phyloP scores from a whole-genome alignment of 208 protist species.

The Leishmania major region DNA sequence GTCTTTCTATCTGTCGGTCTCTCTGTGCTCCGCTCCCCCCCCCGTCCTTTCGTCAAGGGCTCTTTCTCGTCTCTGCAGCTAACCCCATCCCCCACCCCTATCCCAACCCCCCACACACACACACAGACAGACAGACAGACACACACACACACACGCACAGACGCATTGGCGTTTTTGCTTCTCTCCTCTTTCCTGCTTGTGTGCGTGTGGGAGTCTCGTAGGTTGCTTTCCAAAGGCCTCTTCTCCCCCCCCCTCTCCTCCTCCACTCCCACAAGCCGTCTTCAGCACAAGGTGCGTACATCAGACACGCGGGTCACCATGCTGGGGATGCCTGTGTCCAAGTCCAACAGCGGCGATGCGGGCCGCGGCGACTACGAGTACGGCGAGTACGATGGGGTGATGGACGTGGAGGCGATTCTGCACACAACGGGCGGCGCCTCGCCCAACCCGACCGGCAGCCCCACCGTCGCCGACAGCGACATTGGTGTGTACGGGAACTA shows the following conservation, averaged over 20 bases:
- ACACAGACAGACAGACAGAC: too few species aligned
- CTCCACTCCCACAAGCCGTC: not conserved
- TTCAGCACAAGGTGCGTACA: not conserved
- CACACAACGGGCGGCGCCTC: conserved; percentile 2
- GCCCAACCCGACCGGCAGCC: not conserved
- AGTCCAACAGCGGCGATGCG: conserved; percentile 1
- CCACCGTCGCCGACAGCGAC: not conserved
- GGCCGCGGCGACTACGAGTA: conserved; percentile 17
- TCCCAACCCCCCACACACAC: too few species aligned
- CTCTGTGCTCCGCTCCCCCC: not conserved
- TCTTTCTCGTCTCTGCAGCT: too few species aligned
- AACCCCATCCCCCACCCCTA: too few species aligned
- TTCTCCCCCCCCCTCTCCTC: not conserved
- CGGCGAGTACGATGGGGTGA: conserved; percentile 31
- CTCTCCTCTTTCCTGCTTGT: not conserved
- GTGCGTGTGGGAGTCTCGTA: not conserved
- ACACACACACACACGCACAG: too few species aligned
- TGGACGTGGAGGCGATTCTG: conserved; percentile 26
- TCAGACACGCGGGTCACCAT: not conserved
- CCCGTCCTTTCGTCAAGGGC: too few species aligned
- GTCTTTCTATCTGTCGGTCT: not conserved
- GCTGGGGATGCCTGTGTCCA: conserved; percentile 1
- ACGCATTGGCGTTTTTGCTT: too few species aligned
- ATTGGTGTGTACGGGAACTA: conserved; percentile 3
- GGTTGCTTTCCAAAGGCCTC: not conserved